phyloP scores from a whole-genome alignment of 2,329 filamentous ascomycete genomes.

The Paecilomyces fulvus region DNA sequence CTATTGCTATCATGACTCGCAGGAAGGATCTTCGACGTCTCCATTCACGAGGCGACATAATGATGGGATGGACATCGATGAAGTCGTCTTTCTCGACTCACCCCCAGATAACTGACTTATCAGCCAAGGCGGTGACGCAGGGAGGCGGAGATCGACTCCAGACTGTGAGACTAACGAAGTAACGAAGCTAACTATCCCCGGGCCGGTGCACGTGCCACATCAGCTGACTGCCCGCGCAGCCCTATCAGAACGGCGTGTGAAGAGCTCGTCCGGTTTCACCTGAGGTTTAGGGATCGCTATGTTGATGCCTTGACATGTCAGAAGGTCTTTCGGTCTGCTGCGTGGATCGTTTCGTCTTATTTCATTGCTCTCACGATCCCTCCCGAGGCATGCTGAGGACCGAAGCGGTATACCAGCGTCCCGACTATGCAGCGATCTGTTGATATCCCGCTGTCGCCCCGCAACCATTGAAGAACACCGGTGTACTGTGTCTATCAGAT shows the following conservation, averaged over 20 bases:
- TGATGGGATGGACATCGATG: slow-evolving; percentile 6
- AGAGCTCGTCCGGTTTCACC: background rate
- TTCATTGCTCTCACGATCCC: background rate
- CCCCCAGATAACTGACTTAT: slow-evolving; percentile 5
- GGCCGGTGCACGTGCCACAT: background rate
- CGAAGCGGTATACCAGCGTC: background rate
- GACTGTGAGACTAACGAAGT: too few species aligned
- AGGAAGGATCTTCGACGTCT: background rate
- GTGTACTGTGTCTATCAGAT: background rate
- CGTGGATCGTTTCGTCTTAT: background rate
- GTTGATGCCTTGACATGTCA: background rate
- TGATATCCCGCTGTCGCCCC: background rate
- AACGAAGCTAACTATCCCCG: too few species aligned
- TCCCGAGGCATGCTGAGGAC: background rate
- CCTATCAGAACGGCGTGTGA: background rate
- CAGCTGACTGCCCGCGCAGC: background rate
- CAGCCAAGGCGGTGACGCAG: slow-evolving; percentile 15
- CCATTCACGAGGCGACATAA: slow-evolving; percentile 14
- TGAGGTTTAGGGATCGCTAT: background rate
- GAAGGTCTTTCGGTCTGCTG: background rate
- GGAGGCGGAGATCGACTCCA: slow-evolving; percentile 10
- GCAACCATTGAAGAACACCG: background rate
- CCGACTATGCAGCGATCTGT: background rate
- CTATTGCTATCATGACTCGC: slow-evolving; percentile 3
- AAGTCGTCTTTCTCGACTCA: background rate